A percentile compares a stretch with the other conserved stretches of the same genome.
These are phyloP conservation scores for Gardenia jasminoides DNA, from an alignment of 257 asterid species.

Conservation along the genomic window DNA sequence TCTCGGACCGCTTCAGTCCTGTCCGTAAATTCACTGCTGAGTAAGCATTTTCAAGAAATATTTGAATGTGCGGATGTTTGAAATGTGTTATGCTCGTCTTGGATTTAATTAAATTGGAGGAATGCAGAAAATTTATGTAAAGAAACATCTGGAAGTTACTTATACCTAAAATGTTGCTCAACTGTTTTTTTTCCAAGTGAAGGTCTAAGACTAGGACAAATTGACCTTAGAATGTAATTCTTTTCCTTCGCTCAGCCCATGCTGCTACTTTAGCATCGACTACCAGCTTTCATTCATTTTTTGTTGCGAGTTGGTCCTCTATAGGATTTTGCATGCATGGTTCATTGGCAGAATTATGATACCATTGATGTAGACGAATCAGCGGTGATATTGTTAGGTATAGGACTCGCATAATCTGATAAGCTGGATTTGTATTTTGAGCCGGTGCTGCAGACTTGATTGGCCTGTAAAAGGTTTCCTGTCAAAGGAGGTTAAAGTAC, in stretches of 20 bases:
- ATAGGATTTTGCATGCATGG: neutral
- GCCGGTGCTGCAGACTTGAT: neutral
- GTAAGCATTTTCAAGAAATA: conserved; percentile 40
- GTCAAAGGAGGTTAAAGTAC: neutral
- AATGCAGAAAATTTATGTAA: neutral
- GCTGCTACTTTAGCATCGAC: no score
- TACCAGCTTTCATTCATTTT: neutral
- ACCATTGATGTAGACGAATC: neutral
- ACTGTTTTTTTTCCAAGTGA: neutral
- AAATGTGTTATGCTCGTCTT: neutral
- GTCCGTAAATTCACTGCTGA: conserved; percentile 66
- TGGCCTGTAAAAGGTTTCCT: neutral
- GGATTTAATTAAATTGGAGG: neutral
- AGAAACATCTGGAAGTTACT: neutral
- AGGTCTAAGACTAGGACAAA: no score
- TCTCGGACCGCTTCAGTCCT: conserved; percentile 65
- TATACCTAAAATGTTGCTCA: neutral
- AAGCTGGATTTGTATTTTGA: neutral
- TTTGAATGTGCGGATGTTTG: neutral
- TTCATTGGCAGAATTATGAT: neutral
- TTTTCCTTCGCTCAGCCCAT: neutral
- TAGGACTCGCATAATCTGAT: neutral
- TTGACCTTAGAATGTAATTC: neutral
- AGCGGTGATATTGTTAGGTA: neutral
- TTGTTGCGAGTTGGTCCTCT: neutral